phyloP scores from a whole-genome alignment of 805 yeast genomes.

The Naumovozyma baii region DNA sequence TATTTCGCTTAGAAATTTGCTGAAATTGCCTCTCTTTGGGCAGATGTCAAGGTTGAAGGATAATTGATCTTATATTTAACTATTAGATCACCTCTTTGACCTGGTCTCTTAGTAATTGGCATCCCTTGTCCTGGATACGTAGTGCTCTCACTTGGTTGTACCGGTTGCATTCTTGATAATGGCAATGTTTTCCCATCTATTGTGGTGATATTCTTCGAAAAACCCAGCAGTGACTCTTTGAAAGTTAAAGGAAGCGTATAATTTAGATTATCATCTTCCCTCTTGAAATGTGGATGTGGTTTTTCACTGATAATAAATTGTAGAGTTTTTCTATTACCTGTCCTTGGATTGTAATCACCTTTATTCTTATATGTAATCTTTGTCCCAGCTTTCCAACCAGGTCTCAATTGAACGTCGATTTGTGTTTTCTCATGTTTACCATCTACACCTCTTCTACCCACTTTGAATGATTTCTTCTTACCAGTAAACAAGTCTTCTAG shows the following conservation, averaged over 20 bases:
- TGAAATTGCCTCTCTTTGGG: slow-evolving; percentile 60
- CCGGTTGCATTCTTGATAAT: slow-evolving; percentile 63
- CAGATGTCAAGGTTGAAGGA: slow-evolving; percentile 60
- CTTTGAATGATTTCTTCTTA: slow-evolving; percentile 75
- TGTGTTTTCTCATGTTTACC: slow-evolving; percentile 64
- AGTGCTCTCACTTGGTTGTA: slow-evolving; percentile 64
- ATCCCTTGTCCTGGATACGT: slow-evolving; percentile 87
- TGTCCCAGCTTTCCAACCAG: slow-evolving; percentile 98
- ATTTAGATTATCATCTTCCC: slow-evolving; percentile 73
- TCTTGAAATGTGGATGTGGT: slow-evolving; percentile 61
- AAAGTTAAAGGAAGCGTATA: slow-evolving; percentile 61
- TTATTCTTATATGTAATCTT: slow-evolving; percentile 78
- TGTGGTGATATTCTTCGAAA: slow-evolving; percentile 63
- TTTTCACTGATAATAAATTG: slow-evolving; percentile 81
- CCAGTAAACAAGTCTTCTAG: slow-evolving; percentile 78
- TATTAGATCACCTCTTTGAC: slow-evolving; percentile 68
- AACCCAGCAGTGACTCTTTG: slow-evolving; percentile 82
- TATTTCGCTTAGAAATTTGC: slow-evolving; percentile 36
- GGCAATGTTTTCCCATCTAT: slow-evolving; percentile 80
- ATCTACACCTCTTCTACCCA: slow-evolving; percentile 60
- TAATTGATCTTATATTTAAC: slow-evolving; percentile 71
- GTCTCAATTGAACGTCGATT: slow-evolving; percentile 63
- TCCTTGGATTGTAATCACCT: slow-evolving; percentile 69
- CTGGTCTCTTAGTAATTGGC: slow-evolving; percentile 80
- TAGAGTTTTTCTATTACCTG: slow-evolving; percentile 79